phyloP scores from a whole-genome alignment of 139 green algal species.

The Micromonas pusilla region DNA sequence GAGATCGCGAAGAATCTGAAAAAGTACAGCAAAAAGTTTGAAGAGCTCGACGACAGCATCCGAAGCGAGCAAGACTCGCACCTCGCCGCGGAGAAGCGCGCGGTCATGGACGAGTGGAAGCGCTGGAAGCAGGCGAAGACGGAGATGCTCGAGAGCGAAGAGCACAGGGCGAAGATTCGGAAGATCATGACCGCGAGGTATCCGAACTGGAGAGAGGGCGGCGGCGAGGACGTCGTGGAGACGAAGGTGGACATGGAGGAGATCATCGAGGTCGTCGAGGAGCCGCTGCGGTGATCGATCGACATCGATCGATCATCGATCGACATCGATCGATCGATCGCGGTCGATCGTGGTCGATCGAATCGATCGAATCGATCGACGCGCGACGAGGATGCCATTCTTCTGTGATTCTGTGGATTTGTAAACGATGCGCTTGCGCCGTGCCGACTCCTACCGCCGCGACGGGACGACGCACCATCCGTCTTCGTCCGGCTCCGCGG shows the following conservation, averaged over 20 bases:
- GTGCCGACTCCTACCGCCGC: background rate
- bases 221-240: constrained; percentile 48
- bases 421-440: background rate
- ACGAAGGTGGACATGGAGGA: constrained; percentile 56
- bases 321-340: background rate
- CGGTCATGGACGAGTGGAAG: constrained; percentile 66
- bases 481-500: constrained; percentile 8
- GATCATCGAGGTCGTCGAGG: constrained; percentile 65
- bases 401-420: background rate
- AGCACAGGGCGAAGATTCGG: background rate
- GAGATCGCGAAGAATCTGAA: constrained; percentile 89
- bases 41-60: constrained; percentile 86
- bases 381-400: background rate
- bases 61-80: constrained; percentile 57
- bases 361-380: background rate
- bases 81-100: constrained; percentile 62
- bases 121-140: constrained; percentile 28
- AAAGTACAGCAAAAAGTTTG: constrained; percentile 84
- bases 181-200: constrained; percentile 2
- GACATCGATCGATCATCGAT: background rate
- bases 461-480: constrained; percentile 8
- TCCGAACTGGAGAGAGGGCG: background rate
- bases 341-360: background rate
- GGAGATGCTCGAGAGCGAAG: background rate
- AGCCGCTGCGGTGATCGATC: constrained; percentile 39